These are phyloP conservation scores for Monilinia vaccinii-corymbosi DNA, from an alignment of 2,329 filamentous ascomycete genomes.

Conservation along the genomic window DNA sequence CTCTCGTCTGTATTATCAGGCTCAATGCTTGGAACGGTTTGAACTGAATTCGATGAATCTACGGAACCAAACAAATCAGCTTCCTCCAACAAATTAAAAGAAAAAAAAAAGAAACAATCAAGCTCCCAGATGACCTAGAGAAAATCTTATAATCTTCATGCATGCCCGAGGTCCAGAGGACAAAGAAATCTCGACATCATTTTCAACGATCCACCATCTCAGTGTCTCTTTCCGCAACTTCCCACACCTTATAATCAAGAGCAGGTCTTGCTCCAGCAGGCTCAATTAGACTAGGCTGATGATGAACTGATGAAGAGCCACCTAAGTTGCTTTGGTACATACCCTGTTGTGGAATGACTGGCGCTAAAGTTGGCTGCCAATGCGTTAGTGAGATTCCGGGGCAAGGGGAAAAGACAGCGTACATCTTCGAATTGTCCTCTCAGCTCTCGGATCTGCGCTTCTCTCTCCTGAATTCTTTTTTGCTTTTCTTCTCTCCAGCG, in stretches of 20 bases:
- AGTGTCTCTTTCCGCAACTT: constrained; percentile 23
- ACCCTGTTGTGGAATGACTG: constrained; percentile 17
- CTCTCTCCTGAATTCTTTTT: constrained; percentile 17
- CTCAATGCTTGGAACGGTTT: constrained; percentile 19
- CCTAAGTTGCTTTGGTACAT: constrained; percentile 11
- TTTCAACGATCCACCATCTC: constrained; percentile 18
- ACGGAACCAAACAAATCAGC: constrained; percentile 28
- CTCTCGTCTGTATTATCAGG: constrained; percentile 17
- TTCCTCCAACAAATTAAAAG: constrained; percentile 16
- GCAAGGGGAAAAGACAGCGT: not conserved
- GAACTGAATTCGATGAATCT: constrained; percentile 22
- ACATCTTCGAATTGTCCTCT: constrained; percentile 13
- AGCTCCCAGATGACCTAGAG: not conserved
- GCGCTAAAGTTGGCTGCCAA: constrained; percentile 8
- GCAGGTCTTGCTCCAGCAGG: constrained; percentile 11
- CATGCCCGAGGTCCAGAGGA: not conserved
- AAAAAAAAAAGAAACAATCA: constrained; percentile 7
- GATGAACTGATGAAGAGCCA: not conserved
- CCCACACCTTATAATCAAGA: constrained; percentile 21
- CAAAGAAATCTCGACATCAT: not conserved
- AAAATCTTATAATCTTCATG: not conserved
- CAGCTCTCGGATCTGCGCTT: constrained; percentile 24
- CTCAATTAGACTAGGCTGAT: constrained; percentile 14
- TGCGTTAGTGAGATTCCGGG: not conserved
- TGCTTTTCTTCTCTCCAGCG: constrained; percentile 23